Evolutionary conservation across 306 rosid genomes (phyloP).

Genomic region (Rosa multiflora): DNA sequence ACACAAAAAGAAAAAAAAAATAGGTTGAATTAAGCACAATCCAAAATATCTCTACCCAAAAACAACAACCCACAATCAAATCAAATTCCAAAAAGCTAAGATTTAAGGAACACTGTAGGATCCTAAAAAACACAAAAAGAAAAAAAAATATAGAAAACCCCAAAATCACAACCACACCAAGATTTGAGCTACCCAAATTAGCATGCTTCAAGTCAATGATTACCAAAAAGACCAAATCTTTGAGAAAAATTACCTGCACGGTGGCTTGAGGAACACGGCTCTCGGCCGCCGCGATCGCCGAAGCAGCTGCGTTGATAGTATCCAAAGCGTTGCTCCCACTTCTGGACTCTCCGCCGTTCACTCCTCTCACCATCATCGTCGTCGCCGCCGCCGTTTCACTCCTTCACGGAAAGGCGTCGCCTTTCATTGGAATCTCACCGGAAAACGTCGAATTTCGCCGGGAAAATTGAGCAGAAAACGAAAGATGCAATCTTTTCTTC

Average conservation of each 20-base stretch:
- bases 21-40: not conserved
- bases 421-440: slow-evolving; percentile 4
- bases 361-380: slow-evolving; percentile 46
- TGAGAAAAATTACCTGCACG: slow-evolving; percentile 41
- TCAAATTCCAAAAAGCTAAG: not conserved
- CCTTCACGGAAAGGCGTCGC: not conserved
- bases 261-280: slow-evolving; percentile 61
- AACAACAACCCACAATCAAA: not conserved
- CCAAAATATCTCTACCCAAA: not conserved
- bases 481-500: not conserved
- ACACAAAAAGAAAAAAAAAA: too few relatives aligned
- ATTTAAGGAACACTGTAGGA: not conserved
- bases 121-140: too few relatives aligned
- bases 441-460: not conserved
- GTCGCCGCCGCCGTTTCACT: slow-evolving; percentile 20
- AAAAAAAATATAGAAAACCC: not conserved
- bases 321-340: slow-evolving; percentile 54
- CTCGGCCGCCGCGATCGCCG: slow-evolving; percentile 68
- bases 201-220: not conserved
- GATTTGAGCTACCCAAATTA: not conserved
- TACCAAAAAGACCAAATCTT: not conserved
- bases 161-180: not conserved
- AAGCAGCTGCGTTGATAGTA: slow-evolving; percentile 92
- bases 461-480: not conserved
- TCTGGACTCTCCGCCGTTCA: slow-evolving; percentile 42